Evolutionary conservation across 2,329 filamentous ascomycete species (phyloP).

Genomic region (Alternaria sp.): DNA sequence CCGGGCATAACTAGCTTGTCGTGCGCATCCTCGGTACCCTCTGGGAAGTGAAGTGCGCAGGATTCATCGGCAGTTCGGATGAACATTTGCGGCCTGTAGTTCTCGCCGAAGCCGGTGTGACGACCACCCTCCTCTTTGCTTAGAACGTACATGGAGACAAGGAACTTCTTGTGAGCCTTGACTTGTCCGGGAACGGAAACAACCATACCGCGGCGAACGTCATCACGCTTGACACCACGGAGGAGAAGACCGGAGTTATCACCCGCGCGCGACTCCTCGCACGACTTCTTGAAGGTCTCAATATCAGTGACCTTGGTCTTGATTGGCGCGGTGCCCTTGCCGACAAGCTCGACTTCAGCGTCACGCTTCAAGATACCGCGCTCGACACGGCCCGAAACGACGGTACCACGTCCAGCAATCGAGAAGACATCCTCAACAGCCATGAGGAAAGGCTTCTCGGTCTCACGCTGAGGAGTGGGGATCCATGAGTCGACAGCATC

Average conservation of each 20-base stretch:
- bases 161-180: slow-evolving; percentile 90
- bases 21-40: slow-evolving; percentile 75
- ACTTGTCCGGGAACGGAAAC: slow-evolving; percentile 81
- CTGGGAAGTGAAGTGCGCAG: slow-evolving; percentile 84
- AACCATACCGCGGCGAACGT: slow-evolving; percentile 94
- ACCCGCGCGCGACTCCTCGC: slow-evolving; percentile 92
- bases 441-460: slow-evolving; percentile 99
- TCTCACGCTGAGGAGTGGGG: slow-evolving; percentile 89
- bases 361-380: slow-evolving; percentile 94
- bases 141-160: slow-evolving; percentile 95
- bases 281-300: slow-evolving; percentile 99
- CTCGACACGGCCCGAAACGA: slow-evolving; percentile 96
- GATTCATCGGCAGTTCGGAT: slow-evolving; percentile 85
- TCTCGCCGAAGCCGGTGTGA: slow-evolving; percentile 92
- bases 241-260: slow-evolving; percentile 98
- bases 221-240: slow-evolving; percentile 94
- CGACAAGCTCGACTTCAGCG: slow-evolving; percentile 91
- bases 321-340: slow-evolving; percentile 81
- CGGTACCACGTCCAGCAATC: slow-evolving; percentile 85
- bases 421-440: slow-evolving; percentile 78
- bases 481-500: slow-evolving; percentile 94
- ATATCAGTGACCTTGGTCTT: slow-evolving; percentile 99
- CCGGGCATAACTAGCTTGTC: slow-evolving; percentile 94
- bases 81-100: slow-evolving; percentile 97
- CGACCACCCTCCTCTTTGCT: slow-evolving; percentile 98